Conservation (phyloP, 257 asterid genomes). For the Solanum peruvianum region DNA sequence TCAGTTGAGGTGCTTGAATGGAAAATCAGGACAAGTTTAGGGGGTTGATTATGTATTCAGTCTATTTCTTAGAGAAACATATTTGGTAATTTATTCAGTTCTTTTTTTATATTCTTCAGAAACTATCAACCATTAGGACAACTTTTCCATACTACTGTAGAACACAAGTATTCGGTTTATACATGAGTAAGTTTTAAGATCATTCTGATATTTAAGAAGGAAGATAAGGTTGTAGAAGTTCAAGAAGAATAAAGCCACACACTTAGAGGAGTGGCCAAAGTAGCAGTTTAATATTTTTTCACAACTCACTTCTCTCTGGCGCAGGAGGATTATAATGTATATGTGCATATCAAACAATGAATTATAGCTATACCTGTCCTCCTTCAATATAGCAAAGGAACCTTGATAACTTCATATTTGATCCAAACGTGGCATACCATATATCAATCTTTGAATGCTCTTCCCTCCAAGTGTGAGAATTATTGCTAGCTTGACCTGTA, state of each 20-base stretch:
- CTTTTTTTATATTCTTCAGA: background rate
- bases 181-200: background rate
- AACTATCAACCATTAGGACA: background rate
- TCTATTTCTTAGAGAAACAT: background rate
- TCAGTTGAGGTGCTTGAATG: background rate
- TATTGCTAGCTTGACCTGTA: conserved; percentile 24
- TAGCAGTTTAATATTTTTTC: background rate
- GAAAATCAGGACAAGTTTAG: background rate
- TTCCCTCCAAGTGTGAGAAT: conserved; percentile 50
- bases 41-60: background rate
- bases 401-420: conserved; percentile 65
- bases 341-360: background rate
- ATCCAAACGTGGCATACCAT: conserved; percentile 91
- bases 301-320: background rate
- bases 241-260: background rate
- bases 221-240: background rate
- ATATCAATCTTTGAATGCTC: conserved; percentile 50
- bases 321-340: background rate
- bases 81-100: background rate
- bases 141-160: background rate
- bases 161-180: background rate
- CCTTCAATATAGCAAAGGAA: conserved; percentile 79
- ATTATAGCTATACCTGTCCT: conserved; percentile 55
- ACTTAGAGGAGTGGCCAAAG: background rate
- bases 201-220: background rate